Base-by-base conservation (phyloP, 108 stramenopile species). In the Skeletonema costatum region DNA sequence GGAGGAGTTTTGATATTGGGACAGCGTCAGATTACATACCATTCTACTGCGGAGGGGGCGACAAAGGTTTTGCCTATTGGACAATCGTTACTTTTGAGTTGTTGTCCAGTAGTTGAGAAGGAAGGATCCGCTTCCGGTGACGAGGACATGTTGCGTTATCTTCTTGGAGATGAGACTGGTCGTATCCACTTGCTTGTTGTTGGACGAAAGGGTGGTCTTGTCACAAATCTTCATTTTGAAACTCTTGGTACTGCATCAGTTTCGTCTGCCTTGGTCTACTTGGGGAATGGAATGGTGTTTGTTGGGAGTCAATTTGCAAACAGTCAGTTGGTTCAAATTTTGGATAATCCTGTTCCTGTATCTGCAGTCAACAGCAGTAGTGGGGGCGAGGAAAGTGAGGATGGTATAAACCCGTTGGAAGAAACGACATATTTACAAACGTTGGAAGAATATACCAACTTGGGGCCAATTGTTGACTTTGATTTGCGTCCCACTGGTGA, bases 391-490 rank as follows among this genome's bases (percentile, higher is more conserved):
- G 51, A 31, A 5, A 64, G 19, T 25, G 38, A 42, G 56, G 66
- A 32, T 8, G 66, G 13, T 25, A 53, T 41, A 11, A 38, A 64
- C 46, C 41, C 46, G 13, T 59, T 83, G 61, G 77, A 74, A n/a
- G 77, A 78, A n/a, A 84, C 64, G 5, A 90, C 91, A 4, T 93
- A 91, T 66, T 63, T 97, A 38, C 81, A 85, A 60, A 89, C 97
- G 2, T 62, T 98, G 67, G 97, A 98, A 71, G 96, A 96, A 60
- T 99, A 97, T 70, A 88, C 89, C 13, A 96, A 97, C 72, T 76
- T 98, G 59, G 98, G 98, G 5, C 99, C 99, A 16, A 98, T 99
- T 82, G 87, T 97, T 17, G 99, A 99, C 79, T 96, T 99, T 84
- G 95, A 96, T 77, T 74, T 98, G 61, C 86, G 96, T 2, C 95